Base-by-base conservation (phyloP, 768 basidiomycete species). In the Brasilioporus rufonigricans region DNA sequence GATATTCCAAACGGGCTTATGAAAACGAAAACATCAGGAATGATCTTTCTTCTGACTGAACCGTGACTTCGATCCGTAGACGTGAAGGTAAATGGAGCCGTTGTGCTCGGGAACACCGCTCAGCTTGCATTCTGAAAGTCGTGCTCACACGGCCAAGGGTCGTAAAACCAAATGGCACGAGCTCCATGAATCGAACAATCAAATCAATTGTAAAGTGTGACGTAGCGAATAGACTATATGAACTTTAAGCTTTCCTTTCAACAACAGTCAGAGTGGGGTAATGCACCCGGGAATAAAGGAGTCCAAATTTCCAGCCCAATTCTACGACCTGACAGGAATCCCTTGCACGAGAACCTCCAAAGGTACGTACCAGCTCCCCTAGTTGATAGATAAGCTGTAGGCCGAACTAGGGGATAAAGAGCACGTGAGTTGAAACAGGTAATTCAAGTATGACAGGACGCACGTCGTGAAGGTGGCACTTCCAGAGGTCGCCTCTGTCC, bases 401-500 rank as follows among this genome's bases (percentile, higher is more conserved):
- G 77, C 67, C 43, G 78, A 75, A 5, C 80, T 81, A 38, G 38
- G 23, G 27, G 14, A 44, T 7, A 11, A 16, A 29, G 14, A 33
- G 18, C 41, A 9, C 12, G 43, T 49, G 31, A 48, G 21, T 19
- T 19, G 11, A 14, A 47, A 40, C 35, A 18, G 44, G 44, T 16
- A 9, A n/a, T 47, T 27, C 16, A 24, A 13, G 31, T 8, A 29
- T 18, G n/a, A 11, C 11, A 44, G 18, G 31, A 69, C 80, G 61
- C 58, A 84, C 83, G 80, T 80, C 1, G 76, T 80, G 9, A 86
- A 66, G 1, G 77, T 82, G 7, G 81, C 83, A 35, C 75, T 73
- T 19, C 84, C 84, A 13, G 77, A 76, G 1, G 82, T 85, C n/a
- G 82, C 78, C 65, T 87, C 85, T 0, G 82, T 83, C 12, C 85